Base-by-base conservation (phyloP, 108 stramenopile species). In the Cyclotella kingstonii region DNA sequence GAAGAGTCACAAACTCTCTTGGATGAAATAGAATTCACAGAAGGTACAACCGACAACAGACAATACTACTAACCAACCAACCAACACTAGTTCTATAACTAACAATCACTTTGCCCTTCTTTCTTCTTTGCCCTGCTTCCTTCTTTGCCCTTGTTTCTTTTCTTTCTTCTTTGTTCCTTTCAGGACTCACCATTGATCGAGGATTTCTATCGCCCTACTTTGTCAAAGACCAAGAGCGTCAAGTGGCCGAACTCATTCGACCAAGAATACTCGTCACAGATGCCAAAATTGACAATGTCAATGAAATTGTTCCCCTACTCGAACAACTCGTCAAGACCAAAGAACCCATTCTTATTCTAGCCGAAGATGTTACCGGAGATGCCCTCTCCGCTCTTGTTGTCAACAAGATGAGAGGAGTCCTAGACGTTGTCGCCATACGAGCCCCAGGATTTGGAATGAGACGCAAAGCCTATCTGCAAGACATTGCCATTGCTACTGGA, bases 21-120 rank as follows among this genome's bases (percentile, higher is more conserved):
- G 27, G 97, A 98, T 58, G 95, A 96, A 64, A 90, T 98, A 54
- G 97, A 98, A 76, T 98, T 98, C 81, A 98, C 97, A 22, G 97
- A 98, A 58, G 97, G 97, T 60, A n/a, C n/a, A n/a, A n/a, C n/a
- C n/a, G n/a, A n/a, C n/a, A n/a, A n/a, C n/a, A n/a, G n/a, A n/a
- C n/a, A n/a, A n/a, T n/a, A n/a, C n/a, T n/a, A n/a, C n/a, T n/a
- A n/a, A n/a, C n/a, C n/a, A n/a, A n/a, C n/a, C n/a, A n/a, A n/a
- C n/a, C n/a, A n/a, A n/a, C n/a, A n/a, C n/a, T n/a, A n/a, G n/a
- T n/a, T n/a, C n/a, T n/a, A n/a, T n/a, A n/a, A n/a, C n/a, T n/a
- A n/a, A n/a, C n/a, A n/a, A n/a, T n/a, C n/a, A n/a, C n/a, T n/a
- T n/a, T n/a, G n/a, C n/a, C n/a, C n/a, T n/a, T n/a, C n/a, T n/a